phyloP scores from a whole-genome alignment of 331 rosid genomes.

The Rosa hybrid region DNA sequence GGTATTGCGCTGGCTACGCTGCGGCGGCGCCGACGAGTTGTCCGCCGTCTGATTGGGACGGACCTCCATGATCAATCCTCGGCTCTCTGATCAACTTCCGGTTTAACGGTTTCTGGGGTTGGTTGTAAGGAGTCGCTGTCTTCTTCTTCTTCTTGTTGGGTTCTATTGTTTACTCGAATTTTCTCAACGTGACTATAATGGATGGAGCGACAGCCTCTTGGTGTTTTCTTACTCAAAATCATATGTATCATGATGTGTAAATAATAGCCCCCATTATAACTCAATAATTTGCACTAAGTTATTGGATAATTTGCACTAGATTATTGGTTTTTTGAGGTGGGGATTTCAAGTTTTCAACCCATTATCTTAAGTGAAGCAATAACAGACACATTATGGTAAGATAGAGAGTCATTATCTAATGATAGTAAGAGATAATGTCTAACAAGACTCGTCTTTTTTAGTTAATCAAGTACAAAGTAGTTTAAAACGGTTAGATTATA shows the following conservation, averaged over 20 bases:
- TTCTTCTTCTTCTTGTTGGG: not conserved
- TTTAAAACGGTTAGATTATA: too few species aligned
- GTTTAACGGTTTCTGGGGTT: too few species aligned
- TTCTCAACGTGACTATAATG: not conserved
- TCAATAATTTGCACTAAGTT: not conserved
- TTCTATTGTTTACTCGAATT: not conserved
- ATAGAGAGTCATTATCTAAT: too few species aligned
- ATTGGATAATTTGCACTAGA: not conserved
- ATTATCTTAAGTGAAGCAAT: too few species aligned
- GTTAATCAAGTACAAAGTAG: too few species aligned
- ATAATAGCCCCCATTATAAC: not conserved
- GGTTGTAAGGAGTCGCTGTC: not conserved
- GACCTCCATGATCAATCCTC: slow-evolving; percentile 58
- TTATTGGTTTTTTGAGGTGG: not conserved
- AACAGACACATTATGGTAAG: too few species aligned
- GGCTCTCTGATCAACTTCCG: not conserved
- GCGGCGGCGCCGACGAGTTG: slow-evolving; percentile 54
- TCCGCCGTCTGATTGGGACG: slow-evolving; percentile 61
- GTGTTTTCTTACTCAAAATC: not conserved
- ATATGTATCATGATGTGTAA: not conserved
- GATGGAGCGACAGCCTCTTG: not conserved
- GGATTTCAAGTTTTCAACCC: not conserved
- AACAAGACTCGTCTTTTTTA: too few species aligned
- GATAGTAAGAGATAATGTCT: too few species aligned
- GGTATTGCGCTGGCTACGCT: slow-evolving; percentile 35